Evolutionary conservation across 192 early-diverging fungal genomes (phyloP).

Genomic region (Obelidium mucronatum): DNA sequence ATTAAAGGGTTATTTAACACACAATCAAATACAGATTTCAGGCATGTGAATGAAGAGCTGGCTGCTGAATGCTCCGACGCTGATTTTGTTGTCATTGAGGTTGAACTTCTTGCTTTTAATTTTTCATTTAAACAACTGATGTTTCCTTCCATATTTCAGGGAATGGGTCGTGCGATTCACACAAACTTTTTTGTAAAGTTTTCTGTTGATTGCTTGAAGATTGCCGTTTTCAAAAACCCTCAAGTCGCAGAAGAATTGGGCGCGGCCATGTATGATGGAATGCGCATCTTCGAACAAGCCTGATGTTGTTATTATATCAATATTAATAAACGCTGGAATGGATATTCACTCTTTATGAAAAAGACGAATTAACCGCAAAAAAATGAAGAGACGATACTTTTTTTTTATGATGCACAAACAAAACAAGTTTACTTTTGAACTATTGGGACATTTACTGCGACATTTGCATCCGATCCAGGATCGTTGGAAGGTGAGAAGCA

Average conservation of each 20-base stretch:
- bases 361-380: no score
- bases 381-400: no score
- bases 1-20: no score
- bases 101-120: not conserved
- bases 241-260: conserved; percentile 71
- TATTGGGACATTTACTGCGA: not conserved
- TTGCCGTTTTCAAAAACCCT: conserved; percentile 82
- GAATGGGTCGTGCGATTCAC: conserved; percentile 70
- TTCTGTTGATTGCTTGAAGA: conserved; percentile 73
- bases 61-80: conserved; percentile 54
- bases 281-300: conserved; percentile 54
- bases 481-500: conserved; percentile 16
- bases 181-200: conserved; percentile 78
- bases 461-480: not conserved
- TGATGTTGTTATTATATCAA: not conserved
- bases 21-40: conserved; percentile 65
- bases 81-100: conserved; percentile 80
- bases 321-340: conserved; percentile 1
- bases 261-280: conserved; percentile 74
- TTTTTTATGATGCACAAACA: no score
- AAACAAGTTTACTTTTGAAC: no score
- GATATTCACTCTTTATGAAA: no score
- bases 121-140: not conserved
- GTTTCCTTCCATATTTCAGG: not conserved
- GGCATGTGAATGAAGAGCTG: conserved; percentile 68